A percentile compares a stretch with the other conserved stretches of the same genome.
phyloP scores from a whole-genome alignment of 2,329 filamentous ascomycete genomes.

The Aurifilum marmelostoma region DNA sequence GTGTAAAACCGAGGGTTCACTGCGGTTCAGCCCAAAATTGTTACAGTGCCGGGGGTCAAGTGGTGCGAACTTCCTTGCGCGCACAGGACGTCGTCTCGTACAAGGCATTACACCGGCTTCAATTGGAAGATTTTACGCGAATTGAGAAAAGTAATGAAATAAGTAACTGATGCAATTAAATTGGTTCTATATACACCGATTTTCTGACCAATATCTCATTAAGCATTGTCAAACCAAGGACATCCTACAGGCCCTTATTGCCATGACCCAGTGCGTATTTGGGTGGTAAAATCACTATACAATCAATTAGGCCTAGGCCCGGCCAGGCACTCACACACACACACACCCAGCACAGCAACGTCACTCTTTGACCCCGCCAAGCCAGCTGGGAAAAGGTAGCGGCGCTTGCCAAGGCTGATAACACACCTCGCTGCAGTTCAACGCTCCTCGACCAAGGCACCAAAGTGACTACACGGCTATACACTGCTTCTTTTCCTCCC shows the following conservation, averaged over 20 bases:
- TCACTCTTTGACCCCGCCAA: slow-evolving; percentile 20
- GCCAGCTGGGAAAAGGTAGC: not conserved
- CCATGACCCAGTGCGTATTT: not conserved
- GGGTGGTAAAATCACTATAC: not conserved
- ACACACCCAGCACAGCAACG: slow-evolving; percentile 8
- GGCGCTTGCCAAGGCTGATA: slow-evolving; percentile 1
- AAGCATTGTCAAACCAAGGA: not conserved
- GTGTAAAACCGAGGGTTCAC: not conserved
- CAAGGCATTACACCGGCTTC: not conserved
- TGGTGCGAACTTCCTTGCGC: not conserved
- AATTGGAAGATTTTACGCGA: not conserved
- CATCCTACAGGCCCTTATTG: not conserved
- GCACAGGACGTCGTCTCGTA: not conserved
- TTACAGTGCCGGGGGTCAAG: not conserved
- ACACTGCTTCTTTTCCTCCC: not conserved
- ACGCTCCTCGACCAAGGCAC: not conserved
- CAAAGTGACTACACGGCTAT: not conserved
- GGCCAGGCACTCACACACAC: no score
- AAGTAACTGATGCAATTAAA: no score
- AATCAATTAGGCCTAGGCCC: not conserved
- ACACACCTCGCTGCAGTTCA: not conserved
- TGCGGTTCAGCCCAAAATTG: not conserved
- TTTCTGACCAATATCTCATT: no score
- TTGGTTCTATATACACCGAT: no score
- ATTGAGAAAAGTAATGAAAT: not conserved